These are phyloP conservation scores for Paratrypanosoma confusum DNA, from an alignment of 208 protist species.

Conservation along the genomic window DNA sequence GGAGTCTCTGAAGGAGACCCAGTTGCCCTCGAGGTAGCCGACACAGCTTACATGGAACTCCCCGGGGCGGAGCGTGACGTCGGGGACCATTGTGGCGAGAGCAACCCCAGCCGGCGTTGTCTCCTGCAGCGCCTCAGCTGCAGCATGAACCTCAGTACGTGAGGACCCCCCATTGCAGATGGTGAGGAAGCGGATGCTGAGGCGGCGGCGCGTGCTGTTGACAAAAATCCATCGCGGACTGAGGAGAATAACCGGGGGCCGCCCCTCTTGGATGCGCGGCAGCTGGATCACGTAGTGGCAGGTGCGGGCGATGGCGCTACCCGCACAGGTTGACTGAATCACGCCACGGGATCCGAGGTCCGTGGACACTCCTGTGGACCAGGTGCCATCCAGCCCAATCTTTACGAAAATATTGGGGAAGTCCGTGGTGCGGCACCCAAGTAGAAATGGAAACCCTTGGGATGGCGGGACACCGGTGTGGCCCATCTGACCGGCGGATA, in stretches of 20 bases:
- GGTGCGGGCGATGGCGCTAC: slow-evolving; percentile 37
- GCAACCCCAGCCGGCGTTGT: slow-evolving; percentile 10
- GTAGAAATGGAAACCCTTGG: slow-evolving; percentile 54
- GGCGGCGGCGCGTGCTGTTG: slow-evolving; percentile 51
- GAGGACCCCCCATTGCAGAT: no score
- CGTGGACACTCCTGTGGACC: slow-evolving; percentile 42
- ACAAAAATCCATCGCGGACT: slow-evolving; percentile 69
- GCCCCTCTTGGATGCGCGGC: slow-evolving; percentile 49
- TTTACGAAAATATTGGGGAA: slow-evolving; percentile 40
- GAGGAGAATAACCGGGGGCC: slow-evolving; percentile 48
- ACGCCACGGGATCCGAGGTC: slow-evolving; percentile 57
- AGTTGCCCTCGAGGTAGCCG: slow-evolving; percentile 45
- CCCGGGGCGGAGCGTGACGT: slow-evolving; percentile 42
- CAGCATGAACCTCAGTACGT: slow-evolving; percentile 30
- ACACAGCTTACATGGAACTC: slow-evolving; percentile 76
- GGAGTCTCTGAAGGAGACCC: slow-evolving; percentile 38
- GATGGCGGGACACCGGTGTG: slow-evolving; percentile 67
- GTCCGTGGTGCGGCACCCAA: slow-evolving; percentile 43
- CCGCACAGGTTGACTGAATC: slow-evolving; percentile 25
- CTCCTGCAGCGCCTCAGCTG: no score
- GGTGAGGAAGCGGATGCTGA: slow-evolving; percentile 50
- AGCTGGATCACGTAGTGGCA: slow-evolving; percentile 74
- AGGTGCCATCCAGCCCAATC: slow-evolving; percentile 57
- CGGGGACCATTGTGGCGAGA: slow-evolving; percentile 21
- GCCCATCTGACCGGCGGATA: slow-evolving; percentile 39